These are phyloP conservation scores for Panellus pusillus DNA, from an alignment of 768 basidiomycete species.

Conservation along the genomic window DNA sequence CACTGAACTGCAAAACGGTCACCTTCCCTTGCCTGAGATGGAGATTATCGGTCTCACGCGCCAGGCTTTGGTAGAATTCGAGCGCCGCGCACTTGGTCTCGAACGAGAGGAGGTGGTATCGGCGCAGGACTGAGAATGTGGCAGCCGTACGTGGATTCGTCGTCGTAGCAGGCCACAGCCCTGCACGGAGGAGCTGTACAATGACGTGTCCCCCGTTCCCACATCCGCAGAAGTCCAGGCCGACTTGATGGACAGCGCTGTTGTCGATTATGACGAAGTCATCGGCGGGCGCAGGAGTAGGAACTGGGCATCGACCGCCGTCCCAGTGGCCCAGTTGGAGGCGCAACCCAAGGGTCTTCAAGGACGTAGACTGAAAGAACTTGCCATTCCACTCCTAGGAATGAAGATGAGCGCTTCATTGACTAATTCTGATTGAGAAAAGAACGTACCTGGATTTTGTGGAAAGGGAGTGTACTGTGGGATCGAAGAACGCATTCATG, in stretches of 20 bases:
- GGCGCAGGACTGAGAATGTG: slow-evolving; percentile 6
- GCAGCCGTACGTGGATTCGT: slow-evolving; percentile 8
- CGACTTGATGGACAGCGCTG: slow-evolving; percentile 32
- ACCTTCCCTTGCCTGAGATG: not conserved
- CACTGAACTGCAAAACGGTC: too few relatives aligned
- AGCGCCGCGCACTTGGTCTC: slow-evolving; percentile 7
- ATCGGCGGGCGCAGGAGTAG: slow-evolving; percentile 9
- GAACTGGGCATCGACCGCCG: slow-evolving; percentile 19
- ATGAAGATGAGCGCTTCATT: not conserved
- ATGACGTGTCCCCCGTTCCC: not conserved
- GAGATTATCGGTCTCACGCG: slow-evolving; percentile 8
- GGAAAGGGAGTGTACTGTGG: not conserved
- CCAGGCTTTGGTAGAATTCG: slow-evolving; percentile 22
- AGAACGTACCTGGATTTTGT: slow-evolving; percentile 1
- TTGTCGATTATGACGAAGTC: slow-evolving; percentile 32
- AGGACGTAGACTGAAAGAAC: slow-evolving; percentile 11
- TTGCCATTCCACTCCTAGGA: slow-evolving; percentile 23
- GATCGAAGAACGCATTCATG: not conserved
- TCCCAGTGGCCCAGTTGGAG: slow-evolving; percentile 31
- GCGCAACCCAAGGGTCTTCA: slow-evolving; percentile 27
- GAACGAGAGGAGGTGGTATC: slow-evolving; percentile 10
- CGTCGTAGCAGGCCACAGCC: slow-evolving; percentile 15
- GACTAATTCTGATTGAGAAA: not conserved
- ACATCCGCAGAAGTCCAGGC: slow-evolving; percentile 30
- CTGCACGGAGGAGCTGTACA: slow-evolving; percentile 10